Conservation (phyloP, 164 flowering plant species). For the Vitis cinerea region DNA sequence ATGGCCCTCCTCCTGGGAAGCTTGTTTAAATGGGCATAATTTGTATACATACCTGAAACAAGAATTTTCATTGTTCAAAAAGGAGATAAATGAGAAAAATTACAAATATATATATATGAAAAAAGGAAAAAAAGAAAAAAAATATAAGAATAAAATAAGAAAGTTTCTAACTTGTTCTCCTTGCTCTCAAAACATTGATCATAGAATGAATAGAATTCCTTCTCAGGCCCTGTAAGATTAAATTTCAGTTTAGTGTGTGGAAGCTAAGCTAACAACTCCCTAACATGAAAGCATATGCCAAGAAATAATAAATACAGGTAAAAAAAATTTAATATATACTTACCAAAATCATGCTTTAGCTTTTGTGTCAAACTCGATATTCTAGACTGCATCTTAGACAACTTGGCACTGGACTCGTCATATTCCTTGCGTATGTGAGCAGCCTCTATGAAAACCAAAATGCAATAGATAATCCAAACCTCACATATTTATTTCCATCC, state of each 20-base stretch:
- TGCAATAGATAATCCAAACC: conserved; percentile 1
- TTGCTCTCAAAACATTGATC: conserved; percentile 86
- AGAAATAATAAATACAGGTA: neutral
- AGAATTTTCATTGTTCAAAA: neutral
- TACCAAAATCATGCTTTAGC: conserved; percentile 85
- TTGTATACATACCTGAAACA: conserved; percentile 85
- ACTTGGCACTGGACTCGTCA: conserved; percentile 74
- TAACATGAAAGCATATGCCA: neutral
- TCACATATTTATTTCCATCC: neutral
- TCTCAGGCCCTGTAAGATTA: conserved; percentile 63
- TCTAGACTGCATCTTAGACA: conserved; percentile 83
- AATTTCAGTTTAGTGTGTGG: conserved; percentile 5
- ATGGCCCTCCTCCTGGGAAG: conserved; percentile 90
- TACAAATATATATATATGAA: conserved; percentile 4
- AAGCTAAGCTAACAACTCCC: neutral
- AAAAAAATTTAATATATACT: conserved; percentile 16
- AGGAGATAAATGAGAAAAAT: neutral
- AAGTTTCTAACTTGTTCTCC: conserved; percentile 69
- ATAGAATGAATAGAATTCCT: conserved; percentile 90
- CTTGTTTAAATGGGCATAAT: conserved; percentile 89
- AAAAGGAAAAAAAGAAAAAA: neutral
- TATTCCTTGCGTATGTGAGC: conserved; percentile 84
- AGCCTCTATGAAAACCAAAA: conserved; percentile 58
- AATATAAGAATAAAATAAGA: neutral
- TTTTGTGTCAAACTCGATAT: conserved; percentile 76